Percentiles rank a stretch among this genome's conserved stretches.
These are phyloP conservation scores for Streptanthus diversifolius DNA, from an alignment of 345 rosid genomes.

Conservation along the genomic window DNA sequence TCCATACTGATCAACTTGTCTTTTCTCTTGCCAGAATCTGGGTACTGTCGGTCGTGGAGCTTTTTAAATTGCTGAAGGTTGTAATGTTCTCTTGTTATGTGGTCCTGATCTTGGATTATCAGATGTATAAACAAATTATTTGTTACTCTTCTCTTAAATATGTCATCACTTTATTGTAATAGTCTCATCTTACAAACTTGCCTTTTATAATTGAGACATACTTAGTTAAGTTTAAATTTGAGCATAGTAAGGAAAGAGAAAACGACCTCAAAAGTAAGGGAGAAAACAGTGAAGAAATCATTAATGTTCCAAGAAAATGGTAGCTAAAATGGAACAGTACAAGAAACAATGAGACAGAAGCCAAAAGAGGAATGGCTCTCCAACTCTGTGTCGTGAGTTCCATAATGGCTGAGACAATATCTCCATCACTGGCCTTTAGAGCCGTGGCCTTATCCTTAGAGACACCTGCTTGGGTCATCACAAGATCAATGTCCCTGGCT, in stretches of 20 bases:
- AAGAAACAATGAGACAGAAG: not conserved
- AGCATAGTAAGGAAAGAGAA: not conserved
- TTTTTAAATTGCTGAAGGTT: slow-evolving; percentile 14
- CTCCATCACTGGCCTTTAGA: slow-evolving; percentile 60
- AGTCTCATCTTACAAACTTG: not conserved
- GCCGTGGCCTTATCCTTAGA: slow-evolving; percentile 73
- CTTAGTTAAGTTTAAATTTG: not conserved
- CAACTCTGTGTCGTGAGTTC: slow-evolving; percentile 57
- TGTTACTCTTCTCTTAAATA: slow-evolving; percentile 5
- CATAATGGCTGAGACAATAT: slow-evolving; percentile 84
- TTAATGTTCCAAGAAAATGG: not conserved
- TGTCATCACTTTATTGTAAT: not conserved
- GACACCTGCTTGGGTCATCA: slow-evolving; percentile 80
- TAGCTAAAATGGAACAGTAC: not conserved
- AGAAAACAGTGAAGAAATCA: not conserved
- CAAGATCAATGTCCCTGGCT: slow-evolving; percentile 73
- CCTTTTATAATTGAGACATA: not conserved
- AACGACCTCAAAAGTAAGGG: not conserved
- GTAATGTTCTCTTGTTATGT: not conserved
- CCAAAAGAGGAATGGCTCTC: not conserved
- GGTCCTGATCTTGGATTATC: not conserved
- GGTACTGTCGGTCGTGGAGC: slow-evolving; percentile 9
- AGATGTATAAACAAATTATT: slow-evolving; percentile 2
- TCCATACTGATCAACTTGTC: slow-evolving; percentile 1
- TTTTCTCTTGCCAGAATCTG: slow-evolving; percentile 11